A percentile compares a stretch with the other conserved stretches of the same genome.
Evolutionary conservation across 768 basidiomycete species (phyloP).

Genomic region (Candolleomyces aberdarensis): DNA sequence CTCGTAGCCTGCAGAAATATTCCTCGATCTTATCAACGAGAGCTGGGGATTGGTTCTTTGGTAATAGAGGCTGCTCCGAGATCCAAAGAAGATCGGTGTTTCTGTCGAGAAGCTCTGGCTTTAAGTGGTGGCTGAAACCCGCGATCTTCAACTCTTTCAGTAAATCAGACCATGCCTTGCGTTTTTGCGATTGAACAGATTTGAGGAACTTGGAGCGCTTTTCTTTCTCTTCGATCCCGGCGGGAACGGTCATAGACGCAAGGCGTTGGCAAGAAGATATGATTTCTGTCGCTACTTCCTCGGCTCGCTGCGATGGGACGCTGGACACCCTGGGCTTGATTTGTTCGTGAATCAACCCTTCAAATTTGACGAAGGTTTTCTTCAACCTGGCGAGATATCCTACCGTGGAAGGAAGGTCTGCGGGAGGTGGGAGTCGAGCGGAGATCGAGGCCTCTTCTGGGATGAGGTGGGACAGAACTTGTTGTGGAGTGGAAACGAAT

Average conservation of each 20-base stretch:
- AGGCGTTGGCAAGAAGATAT: conserved; percentile 61
- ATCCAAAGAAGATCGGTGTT: conserved; percentile 60
- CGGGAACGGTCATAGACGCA: conserved; percentile 40
- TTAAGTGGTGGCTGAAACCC: conserved; percentile 72
- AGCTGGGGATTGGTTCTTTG: conserved; percentile 16
- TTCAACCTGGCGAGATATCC: conserved; percentile 47
- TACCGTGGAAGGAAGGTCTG: not conserved
- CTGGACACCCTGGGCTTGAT: conserved; percentile 42
- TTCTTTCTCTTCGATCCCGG: conserved; percentile 37
- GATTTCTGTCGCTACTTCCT: conserved; percentile 59
- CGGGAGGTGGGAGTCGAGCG: conserved; percentile 11
- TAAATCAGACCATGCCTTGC: conserved; percentile 88
- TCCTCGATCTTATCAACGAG: conserved; percentile 44
- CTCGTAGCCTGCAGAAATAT: conserved; percentile 64
- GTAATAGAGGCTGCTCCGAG: conserved; percentile 53
- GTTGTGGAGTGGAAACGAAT: conserved; percentile 13
- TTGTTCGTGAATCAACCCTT: conserved; percentile 36
- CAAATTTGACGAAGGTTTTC: conserved; percentile 51
- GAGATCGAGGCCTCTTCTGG: not conserved
- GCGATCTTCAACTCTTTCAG: conserved; percentile 82
- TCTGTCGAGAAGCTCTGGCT: conserved; percentile 61
- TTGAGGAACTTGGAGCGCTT: conserved; percentile 65
- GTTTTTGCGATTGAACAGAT: conserved; percentile 74
- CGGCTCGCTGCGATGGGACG: conserved; percentile 40
- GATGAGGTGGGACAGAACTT: conserved; percentile 8